Evolutionary conservation across 345 rosid species (phyloP), one percentile per base, ranked within the genome.

Genomic region (Ceriops zippeliana): DNA sequence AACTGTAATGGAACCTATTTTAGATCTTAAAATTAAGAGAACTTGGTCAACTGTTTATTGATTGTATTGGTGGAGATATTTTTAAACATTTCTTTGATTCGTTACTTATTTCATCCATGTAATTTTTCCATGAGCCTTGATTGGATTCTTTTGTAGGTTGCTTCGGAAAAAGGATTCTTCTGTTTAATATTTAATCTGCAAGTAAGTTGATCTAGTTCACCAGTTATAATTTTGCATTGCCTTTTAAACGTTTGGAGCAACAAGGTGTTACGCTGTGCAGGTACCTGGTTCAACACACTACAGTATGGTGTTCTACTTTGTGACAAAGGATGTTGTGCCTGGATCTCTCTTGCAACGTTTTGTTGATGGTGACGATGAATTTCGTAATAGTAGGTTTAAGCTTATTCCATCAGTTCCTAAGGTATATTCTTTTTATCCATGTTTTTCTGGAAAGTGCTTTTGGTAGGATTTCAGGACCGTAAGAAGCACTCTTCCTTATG

Each of bases 361-460:
- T 78, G 90, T 96, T 67, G 93, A 92, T 72, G 99, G 99, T 61
- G 99, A 96, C 64, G 99, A 96, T 74, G 99, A 92, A 74, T 96
- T 96, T 73, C 88, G 97, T 35, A 96, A 96, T 79, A 90, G 96
- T 78, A 90, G 99, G 70, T 72, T 92, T 69, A 96, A 96, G 86
- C 99, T 96, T 74, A 90, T 96, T 74, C 99, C 99, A 31, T 79
- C 87, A 27, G 98, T 96, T 79, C 96, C 98, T 13, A 90, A 96
- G 96, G 98, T 91, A 75, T 71, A 11, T 67, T 22, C 73, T 72
- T 52, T 53, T 42, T n/a, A 35, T 34, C 37, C 52, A n/a, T 11
- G n/a, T 59, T 21, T 72, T 32, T 53, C 64, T 17, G 30, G 20
- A 21, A 59, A 24, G 21, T 62, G 52, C 5, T 56, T n/a, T 21